phyloP scores from a whole-genome alignment of 169 alveolate genomes.

The Plasmodium inui region DNA sequence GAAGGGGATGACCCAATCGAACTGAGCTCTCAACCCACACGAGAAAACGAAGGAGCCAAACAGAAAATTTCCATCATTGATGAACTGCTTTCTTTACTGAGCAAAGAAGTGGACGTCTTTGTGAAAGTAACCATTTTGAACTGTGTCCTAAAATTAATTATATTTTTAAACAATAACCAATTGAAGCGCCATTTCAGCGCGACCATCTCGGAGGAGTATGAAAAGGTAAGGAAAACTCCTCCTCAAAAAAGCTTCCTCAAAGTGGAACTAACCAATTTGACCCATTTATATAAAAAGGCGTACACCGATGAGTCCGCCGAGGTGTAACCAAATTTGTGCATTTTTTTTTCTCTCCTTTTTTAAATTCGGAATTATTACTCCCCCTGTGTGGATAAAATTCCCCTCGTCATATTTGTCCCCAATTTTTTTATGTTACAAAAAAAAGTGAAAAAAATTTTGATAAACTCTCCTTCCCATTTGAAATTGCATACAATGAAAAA shows the following conservation, averaged over 20 bases:
- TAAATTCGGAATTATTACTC: background rate
- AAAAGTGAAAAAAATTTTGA: background rate
- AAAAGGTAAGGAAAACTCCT: constrained; percentile 7
- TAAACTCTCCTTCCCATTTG: constrained; percentile 5
- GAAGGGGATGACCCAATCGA: background rate
- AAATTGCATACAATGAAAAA: background rate
- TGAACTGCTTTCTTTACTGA: constrained; percentile 36
- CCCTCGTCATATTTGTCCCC: constrained; percentile 3
- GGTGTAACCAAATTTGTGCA: background rate
- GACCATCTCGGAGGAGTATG: constrained; percentile 14
- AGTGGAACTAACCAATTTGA: constrained; percentile 21
- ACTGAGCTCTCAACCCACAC: background rate
- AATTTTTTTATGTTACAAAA: constrained; percentile 1
- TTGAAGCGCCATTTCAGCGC: constrained; percentile 1
- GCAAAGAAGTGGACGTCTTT: constrained; percentile 10
- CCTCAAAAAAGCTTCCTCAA: background rate
- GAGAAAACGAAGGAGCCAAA: background rate
- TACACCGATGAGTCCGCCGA: background rate
- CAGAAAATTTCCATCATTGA: constrained; percentile 58
- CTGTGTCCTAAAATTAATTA: constrained; percentile 29
- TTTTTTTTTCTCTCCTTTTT: background rate
- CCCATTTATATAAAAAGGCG: constrained; percentile 27
- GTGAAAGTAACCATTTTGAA: constrained; percentile 37
- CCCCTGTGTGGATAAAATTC: background rate
- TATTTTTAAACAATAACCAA: constrained; percentile 17